Percentiles rank a stretch among this genome's conserved stretches.
Evolutionary conservation across 768 basidiomycete genomes (phyloP).

Genomic region (Trametes cubensis): DNA sequence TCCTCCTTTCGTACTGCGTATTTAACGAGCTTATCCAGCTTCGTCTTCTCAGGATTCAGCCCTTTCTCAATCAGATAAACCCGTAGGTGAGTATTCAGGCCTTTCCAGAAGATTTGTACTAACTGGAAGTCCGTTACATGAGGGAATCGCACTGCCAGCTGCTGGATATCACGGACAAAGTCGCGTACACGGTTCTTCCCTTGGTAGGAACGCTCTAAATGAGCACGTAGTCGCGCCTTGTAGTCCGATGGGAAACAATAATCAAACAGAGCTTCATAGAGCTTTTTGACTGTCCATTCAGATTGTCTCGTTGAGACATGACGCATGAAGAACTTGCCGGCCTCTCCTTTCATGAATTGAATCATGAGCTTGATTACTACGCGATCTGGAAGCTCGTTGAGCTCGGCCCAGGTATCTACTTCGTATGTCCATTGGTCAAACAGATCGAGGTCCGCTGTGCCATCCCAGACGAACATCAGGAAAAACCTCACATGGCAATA

Average conservation of each 20-base stretch:
- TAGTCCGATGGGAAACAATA: conserved; percentile 24
- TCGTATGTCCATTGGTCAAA: conserved; percentile 23
- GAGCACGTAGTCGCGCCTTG: conserved; percentile 6
- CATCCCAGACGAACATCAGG: conserved; percentile 18
- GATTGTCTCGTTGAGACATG: conserved; percentile 20
- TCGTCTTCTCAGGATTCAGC: not conserved
- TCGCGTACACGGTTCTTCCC: conserved; percentile 16
- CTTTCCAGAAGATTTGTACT: conserved; percentile 19
- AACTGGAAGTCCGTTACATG: conserved; percentile 19
- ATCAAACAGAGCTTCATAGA: conserved; percentile 18
- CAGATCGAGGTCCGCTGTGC: conserved; percentile 21
- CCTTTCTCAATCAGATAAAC: not conserved
- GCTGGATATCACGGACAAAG: conserved; percentile 28
- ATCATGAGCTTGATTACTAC: conserved; percentile 20
- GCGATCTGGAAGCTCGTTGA: conserved; percentile 12
- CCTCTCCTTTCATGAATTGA: conserved; percentile 20
- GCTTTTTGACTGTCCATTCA: conserved; percentile 23
- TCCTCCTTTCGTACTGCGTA: not conserved
- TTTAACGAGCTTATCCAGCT: not conserved
- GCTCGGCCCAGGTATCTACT: no score
- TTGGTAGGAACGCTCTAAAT: conserved; percentile 1
- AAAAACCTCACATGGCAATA: no score
- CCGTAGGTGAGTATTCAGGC: conserved; percentile 18
- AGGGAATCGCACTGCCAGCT: conserved; percentile 24
- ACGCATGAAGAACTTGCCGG: conserved; percentile 30